Conservation (phyloP, 2,329 filamentous ascomycete genomes). For the Aspergillus fumigatiaffinis region DNA sequence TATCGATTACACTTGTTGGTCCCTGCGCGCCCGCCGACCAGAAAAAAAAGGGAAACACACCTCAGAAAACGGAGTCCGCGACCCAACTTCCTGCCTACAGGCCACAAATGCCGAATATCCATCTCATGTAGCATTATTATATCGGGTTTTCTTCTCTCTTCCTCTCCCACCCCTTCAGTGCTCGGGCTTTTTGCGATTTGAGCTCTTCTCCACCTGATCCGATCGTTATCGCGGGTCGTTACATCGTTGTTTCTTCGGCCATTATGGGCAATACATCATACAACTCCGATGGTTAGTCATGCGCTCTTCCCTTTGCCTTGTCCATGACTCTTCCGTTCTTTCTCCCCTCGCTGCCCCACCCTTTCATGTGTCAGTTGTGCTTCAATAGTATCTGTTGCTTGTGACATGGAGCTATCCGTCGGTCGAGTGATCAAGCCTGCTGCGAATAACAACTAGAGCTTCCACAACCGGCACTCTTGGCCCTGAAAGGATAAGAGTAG, state of each 20-base stretch:
- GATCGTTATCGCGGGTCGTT: constrained; percentile 18
- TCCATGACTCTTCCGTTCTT: constrained; percentile 13
- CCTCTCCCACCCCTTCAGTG: constrained; percentile 1
- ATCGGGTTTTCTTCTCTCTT: constrained; percentile 2
- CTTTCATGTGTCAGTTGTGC: not conserved
- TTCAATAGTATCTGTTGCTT: not conserved
- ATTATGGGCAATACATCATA: constrained; percentile 34
- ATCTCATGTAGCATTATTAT: constrained; percentile 20
- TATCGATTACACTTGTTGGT: constrained; percentile 7
- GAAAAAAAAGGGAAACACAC: constrained; percentile 2
- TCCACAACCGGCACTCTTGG: not conserved
- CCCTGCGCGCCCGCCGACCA: not conserved
- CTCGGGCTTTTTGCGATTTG: constrained; percentile 13
- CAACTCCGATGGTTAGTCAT: constrained; percentile 38
- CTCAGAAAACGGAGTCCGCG: constrained; percentile 1
- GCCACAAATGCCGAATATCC: constrained; percentile 3
- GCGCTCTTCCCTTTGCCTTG: constrained; percentile 12
- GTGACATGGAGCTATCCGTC: not conserved
- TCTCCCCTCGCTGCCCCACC: not conserved
- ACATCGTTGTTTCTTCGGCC: constrained; percentile 15
- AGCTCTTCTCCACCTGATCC: constrained; percentile 15
- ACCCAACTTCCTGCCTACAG: constrained; percentile 1
- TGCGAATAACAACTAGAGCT: not conserved
- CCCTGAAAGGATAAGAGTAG: not conserved
- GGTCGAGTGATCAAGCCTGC: not conserved